phyloP scores from a whole-genome alignment of 805 yeast species.

The Candida tibetensis region DNA sequence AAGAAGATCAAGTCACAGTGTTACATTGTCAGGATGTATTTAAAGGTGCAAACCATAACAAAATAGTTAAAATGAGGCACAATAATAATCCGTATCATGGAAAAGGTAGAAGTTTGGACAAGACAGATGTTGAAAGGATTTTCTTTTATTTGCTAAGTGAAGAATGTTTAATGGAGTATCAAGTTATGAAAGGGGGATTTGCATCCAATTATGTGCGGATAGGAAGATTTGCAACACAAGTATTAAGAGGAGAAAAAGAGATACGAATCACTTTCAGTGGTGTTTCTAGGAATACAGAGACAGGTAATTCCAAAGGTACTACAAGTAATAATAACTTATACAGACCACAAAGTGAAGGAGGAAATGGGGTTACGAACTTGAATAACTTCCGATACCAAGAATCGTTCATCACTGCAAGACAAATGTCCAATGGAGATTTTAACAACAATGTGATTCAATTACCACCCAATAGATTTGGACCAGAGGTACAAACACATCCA shows the following conservation, averaged over 20 bases:
- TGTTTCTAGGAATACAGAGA: background rate
- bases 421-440: constrained; percentile 12
- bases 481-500: constrained; percentile 12
- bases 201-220: constrained; percentile 69
- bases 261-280: constrained; percentile 53
- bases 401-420: constrained; percentile 25
- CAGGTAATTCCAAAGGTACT: background rate
- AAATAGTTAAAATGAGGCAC: constrained; percentile 62
- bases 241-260: constrained; percentile 43
- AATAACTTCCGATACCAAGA: constrained; percentile 19
- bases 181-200: constrained; percentile 75
- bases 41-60: constrained; percentile 66
- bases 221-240: constrained; percentile 54
- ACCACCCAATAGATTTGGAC: constrained; percentile 17
- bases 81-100: constrained; percentile 65
- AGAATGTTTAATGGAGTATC: constrained; percentile 65
- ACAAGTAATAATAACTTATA: too few relatives aligned
- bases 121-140: constrained; percentile 74
- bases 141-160: constrained; percentile 73
- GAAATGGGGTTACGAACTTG: constrained; percentile 7
- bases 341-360: background rate
- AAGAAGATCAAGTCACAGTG: constrained; percentile 63
- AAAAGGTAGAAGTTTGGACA: constrained; percentile 59
- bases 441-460: constrained; percentile 15
- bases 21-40: constrained; percentile 80